These are phyloP conservation scores for Malbranchea zuffiana DNA, from an alignment of 2,329 filamentous ascomycete genomes.

Conservation along the genomic window DNA sequence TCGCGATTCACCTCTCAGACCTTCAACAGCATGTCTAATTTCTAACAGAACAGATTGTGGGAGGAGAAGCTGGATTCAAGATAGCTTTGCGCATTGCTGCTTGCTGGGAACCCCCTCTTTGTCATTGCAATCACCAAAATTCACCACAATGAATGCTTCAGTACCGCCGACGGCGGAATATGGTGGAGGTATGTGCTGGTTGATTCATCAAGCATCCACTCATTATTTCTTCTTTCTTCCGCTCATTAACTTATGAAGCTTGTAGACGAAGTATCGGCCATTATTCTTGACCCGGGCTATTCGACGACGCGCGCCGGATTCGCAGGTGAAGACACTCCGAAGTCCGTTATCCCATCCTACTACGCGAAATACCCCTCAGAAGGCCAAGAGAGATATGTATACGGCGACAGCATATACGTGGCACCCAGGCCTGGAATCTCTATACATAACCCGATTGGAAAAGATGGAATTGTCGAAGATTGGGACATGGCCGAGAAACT, in stretches of 20 bases:
- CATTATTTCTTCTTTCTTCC: not conserved
- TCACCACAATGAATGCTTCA: constrained; percentile 32
- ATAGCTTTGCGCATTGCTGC: not conserved
- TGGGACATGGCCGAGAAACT: constrained; percentile 85
- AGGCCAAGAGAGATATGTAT: constrained; percentile 51
- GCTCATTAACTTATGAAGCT: not conserved
- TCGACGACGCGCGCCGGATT: constrained; percentile 87
- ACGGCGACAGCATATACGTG: constrained; percentile 82
- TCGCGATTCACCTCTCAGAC: too few relatives aligned
- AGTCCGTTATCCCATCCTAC: constrained; percentile 81
- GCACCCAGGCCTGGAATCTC: constrained; percentile 65
- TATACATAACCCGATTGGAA: constrained; percentile 82
- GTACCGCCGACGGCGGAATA: constrained; percentile 39
- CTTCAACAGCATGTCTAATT: too few relatives aligned
- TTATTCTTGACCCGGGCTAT: constrained; percentile 92
- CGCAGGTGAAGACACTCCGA: constrained; percentile 93
- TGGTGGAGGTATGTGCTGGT: constrained; percentile 35
- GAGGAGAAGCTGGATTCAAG: too few relatives aligned
- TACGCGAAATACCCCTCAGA: constrained; percentile 56
- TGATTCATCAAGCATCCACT: not conserved
- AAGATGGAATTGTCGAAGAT: constrained; percentile 84
- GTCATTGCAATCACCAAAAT: not conserved
- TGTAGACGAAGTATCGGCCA: constrained; percentile 88
- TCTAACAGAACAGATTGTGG: too few relatives aligned
- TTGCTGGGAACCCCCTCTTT: not conserved